Evolutionary conservation across 2,329 filamentous ascomycete species (phyloP).

Genomic region (Hypoxylon sp.): DNA sequence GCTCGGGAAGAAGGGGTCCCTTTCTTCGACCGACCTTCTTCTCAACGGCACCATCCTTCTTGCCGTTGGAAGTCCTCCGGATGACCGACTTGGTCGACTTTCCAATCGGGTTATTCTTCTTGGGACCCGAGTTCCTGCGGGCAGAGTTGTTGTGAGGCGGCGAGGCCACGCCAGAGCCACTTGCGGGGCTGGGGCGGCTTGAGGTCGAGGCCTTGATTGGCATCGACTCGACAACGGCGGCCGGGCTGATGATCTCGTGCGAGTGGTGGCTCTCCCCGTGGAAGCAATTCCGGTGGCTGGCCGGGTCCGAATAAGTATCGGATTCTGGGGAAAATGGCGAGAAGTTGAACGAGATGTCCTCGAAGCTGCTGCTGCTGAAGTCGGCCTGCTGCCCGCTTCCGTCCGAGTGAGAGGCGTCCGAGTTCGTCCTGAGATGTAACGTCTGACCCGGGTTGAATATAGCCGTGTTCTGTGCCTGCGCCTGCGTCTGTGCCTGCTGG

Average conservation of each 20-base stretch:
- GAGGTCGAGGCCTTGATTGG: conserved; percentile 70
- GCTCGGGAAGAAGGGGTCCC: conserved; percentile 89
- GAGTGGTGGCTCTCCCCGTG: conserved; percentile 62
- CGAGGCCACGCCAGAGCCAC: conserved; percentile 66
- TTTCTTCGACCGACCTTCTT: conserved; percentile 93
- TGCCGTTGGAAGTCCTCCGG: conserved; percentile 77
- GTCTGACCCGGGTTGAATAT: conserved; percentile 95
- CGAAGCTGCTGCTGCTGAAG: conserved; percentile 75
- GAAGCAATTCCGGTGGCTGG: conserved; percentile 68
- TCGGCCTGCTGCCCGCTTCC: conserved; percentile 68
- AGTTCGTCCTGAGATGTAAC: conserved; percentile 84
- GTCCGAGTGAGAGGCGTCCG: conserved; percentile 82
- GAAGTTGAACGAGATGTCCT: conserved; percentile 78
- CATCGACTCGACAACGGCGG: conserved; percentile 72
- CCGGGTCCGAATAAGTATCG: conserved; percentile 72
- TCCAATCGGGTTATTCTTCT: conserved; percentile 80
- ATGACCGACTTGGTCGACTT: conserved; percentile 87
- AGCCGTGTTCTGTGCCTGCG: conserved; percentile 64
- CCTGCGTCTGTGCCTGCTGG: conserved; percentile 55
- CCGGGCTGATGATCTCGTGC: conserved; percentile 70
- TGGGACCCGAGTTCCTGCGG: conserved; percentile 73
- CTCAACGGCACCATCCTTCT: conserved; percentile 80
- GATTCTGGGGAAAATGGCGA: conserved; percentile 85
- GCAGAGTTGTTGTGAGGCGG: conserved; percentile 67
- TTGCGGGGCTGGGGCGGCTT: conserved; percentile 66